A percentile compares a stretch with the other conserved stretches of the same genome.
Conservation (phyloP, 2,329 filamentous ascomycete species). For the Boeremia lycopersici region DNA sequence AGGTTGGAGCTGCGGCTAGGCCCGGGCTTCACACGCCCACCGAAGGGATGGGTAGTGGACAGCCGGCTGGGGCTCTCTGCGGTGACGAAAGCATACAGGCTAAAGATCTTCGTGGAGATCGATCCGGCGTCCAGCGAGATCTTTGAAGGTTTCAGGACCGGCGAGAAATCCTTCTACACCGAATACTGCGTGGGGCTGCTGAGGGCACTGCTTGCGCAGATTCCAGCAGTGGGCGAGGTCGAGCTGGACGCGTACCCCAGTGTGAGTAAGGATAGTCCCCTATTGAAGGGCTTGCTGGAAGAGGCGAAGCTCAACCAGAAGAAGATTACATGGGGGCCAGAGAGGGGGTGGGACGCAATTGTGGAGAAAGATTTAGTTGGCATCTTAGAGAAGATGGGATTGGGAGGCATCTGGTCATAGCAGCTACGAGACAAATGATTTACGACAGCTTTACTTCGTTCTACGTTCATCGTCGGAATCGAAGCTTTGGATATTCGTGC, state of each 20-base stretch:
- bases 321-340: constrained; percentile 69
- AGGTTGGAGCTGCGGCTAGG: constrained; percentile 73
- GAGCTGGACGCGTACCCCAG: constrained; percentile 73
- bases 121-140: constrained; percentile 69
- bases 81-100: constrained; percentile 62
- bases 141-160: constrained; percentile 71
- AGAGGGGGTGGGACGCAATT: constrained; percentile 65
- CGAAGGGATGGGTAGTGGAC: constrained; percentile 72
- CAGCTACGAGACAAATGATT: constrained; percentile 1
- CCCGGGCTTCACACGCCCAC: constrained; percentile 74
- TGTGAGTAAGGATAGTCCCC: constrained; percentile 68
- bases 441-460: background rate
- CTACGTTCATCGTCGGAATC: too few relatives aligned
- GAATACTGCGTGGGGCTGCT: constrained; percentile 66
- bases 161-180: constrained; percentile 70
- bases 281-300: constrained; percentile 67
- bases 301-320: constrained; percentile 57
- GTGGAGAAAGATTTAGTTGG: constrained; percentile 37
- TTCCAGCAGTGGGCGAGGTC: constrained; percentile 63
- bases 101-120: constrained; percentile 73
- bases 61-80: constrained; percentile 67
- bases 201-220: constrained; percentile 59
- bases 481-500: too few relatives aligned
- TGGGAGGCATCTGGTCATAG: constrained; percentile 17
- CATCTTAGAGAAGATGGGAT: constrained; percentile 35